Evolutionary conservation across 202 grass and related monocot genomes (phyloP).

Genomic region (Zoysia matrella): DNA sequence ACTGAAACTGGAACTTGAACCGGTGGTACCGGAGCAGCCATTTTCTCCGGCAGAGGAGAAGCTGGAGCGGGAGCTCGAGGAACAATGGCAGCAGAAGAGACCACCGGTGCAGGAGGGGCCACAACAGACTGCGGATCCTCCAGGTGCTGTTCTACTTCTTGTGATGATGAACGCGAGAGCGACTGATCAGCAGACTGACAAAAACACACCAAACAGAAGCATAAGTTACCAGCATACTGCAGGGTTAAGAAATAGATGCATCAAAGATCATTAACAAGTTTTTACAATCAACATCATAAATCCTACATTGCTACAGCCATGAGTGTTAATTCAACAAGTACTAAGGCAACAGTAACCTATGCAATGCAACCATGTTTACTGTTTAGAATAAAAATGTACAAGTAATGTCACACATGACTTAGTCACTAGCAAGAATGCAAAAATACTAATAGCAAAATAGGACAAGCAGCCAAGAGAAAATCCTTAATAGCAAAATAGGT

Average conservation of each 20-base stretch:
- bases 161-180: slow-evolving; percentile 43
- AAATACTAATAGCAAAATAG: background rate
- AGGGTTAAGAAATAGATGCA: background rate
- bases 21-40: slow-evolving; percentile 16
- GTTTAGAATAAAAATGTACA: no score
- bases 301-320: background rate
- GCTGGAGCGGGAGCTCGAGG: slow-evolving; percentile 1
- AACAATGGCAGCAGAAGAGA: no score
- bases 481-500: background rate
- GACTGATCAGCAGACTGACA: slow-evolving; percentile 39
- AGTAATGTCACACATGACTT: background rate
- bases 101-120: slow-evolving; percentile 9
- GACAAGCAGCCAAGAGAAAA: slow-evolving; percentile 11
- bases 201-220: no score
- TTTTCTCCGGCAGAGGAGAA: slow-evolving; percentile 25
- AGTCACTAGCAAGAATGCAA: slow-evolving; percentile 10
- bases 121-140: slow-evolving; percentile 33
- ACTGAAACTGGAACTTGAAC: slow-evolving; percentile 23
- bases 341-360: background rate
- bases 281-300: background rate
- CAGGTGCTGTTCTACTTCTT: slow-evolving; percentile 48
- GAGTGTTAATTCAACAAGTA: background rate
- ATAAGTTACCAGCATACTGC: no score
- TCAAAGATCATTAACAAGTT: background rate
- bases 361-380: no score